phyloP scores from a whole-genome alignment of 108 stramenopile genomes.

The Aureococcus anophagefferens region DNA sequence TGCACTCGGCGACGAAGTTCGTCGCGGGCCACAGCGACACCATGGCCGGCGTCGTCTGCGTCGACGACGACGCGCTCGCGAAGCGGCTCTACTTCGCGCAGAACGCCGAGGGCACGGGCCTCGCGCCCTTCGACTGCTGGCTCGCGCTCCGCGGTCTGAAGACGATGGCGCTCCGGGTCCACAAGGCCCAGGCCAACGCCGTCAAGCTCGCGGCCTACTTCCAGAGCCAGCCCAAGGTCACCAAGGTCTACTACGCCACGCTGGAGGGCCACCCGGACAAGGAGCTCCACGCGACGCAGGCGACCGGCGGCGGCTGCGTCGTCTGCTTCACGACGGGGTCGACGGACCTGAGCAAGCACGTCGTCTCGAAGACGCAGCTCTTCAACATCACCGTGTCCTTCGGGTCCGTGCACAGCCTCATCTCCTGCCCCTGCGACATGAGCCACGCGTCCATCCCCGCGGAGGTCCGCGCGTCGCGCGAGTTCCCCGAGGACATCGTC shows the following conservation, averaged over 20 bases:
- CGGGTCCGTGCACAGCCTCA: constrained; percentile 40
- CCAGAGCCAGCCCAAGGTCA: constrained; percentile 2
- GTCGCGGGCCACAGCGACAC: constrained; percentile 24
- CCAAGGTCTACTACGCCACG: constrained; percentile 14
- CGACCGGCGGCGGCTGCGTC: constrained; percentile 37
- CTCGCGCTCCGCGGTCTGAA: constrained; percentile 20
- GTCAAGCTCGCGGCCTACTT: constrained; percentile 10
- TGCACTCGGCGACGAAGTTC: constrained; percentile 26
- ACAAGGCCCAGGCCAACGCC: constrained; percentile 13
- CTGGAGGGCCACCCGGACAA: constrained; percentile 8
- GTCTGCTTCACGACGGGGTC: constrained; percentile 38
- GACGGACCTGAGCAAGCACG: constrained; percentile 24
- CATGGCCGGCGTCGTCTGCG: constrained; percentile 16
- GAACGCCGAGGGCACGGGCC: constrained; percentile 20
- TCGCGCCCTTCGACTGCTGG: constrained; percentile 24
- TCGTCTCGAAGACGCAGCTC: constrained; percentile 32
- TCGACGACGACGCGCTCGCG: constrained; percentile 9
- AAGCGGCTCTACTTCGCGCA: constrained; percentile 5
- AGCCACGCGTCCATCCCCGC: constrained; percentile 42
- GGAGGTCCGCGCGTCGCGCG: constrained; percentile 25
- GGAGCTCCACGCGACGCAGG: constrained; percentile 18
- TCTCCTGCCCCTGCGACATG: constrained; percentile 37
- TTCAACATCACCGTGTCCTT: constrained; percentile 50
- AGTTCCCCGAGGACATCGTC: constrained; percentile 39
- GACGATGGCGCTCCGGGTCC: constrained; percentile 23